Evolutionary conservation across 2,329 filamentous ascomycete species (phyloP).

Genomic region (Fusarium clavum): DNA sequence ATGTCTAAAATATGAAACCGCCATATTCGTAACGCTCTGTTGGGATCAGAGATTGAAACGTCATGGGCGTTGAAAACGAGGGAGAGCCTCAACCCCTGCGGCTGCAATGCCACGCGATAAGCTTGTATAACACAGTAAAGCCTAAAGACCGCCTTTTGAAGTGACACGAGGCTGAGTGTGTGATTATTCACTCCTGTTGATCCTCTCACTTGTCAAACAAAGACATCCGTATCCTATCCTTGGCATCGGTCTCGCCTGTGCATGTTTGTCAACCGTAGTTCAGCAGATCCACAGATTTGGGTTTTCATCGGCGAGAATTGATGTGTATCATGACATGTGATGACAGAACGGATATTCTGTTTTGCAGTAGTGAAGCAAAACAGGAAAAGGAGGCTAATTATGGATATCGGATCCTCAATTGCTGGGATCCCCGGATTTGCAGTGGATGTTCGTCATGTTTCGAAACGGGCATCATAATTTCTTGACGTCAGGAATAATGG

Average conservation of each 20-base stretch:
- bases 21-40: slow-evolving; percentile 25
- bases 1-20: slow-evolving; percentile 34
- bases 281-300: slow-evolving; percentile 42
- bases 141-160: slow-evolving; percentile 16
- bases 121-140: slow-evolving; percentile 16
- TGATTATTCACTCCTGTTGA: background rate
- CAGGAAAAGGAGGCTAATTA: slow-evolving; percentile 5
- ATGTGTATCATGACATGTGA: slow-evolving; percentile 27
- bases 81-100: slow-evolving; percentile 20
- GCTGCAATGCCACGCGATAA: slow-evolving; percentile 38
- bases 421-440: slow-evolving; percentile 19
- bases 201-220: slow-evolving; percentile 13
- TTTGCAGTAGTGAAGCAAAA: background rate
- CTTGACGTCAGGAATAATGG: slow-evolving; percentile 29
- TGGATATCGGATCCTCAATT: slow-evolving; percentile 24
- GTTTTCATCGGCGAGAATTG: slow-evolving; percentile 30
- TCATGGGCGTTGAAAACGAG: slow-evolving; percentile 26
- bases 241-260: slow-evolving; percentile 37
- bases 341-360: slow-evolving; percentile 24
- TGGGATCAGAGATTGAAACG: slow-evolving; percentile 17
- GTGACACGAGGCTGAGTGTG: slow-evolving; percentile 22
- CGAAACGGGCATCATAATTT: slow-evolving; percentile 39
- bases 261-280: slow-evolving; percentile 3
- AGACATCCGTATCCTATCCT: slow-evolving; percentile 31
- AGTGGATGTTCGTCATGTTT: slow-evolving; percentile 27